Base-by-base conservation (phyloP, 306 rosid genomes). In the Vigna trinervia region DNA sequence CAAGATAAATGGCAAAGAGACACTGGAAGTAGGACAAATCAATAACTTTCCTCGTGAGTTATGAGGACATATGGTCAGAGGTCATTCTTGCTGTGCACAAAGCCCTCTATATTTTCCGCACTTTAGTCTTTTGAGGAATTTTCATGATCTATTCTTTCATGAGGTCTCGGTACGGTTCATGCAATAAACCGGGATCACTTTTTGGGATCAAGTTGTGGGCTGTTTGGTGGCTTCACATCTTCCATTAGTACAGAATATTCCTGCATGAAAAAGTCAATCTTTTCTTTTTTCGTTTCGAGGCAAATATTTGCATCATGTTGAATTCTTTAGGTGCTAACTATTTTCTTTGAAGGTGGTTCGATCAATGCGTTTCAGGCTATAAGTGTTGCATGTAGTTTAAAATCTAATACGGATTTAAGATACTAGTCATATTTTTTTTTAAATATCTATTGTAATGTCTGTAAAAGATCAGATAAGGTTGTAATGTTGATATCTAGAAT, bases 11-110 rank as follows among this genome's bases (percentile, higher is more conserved):
- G 84, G 88, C 80, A 84, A 86, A 85, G 96, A 90, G 73, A 48
- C 86, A 12, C 66, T 87, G 82, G 97, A 89, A 85, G 96, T 90
- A 82, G 97, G 92, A 13, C 97, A 93, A 81, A 64, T 93, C 81
- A 87, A 50, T 78, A 93, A 85, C 67, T 93, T 93, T 46, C 97
- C 97, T 53, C 88, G 83, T 36, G 93, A 84, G 34, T 81, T 93
- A 82, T 90, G 88, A 93, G 79, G 72, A 73, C 66, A 59, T 73
- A 50, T 63, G 77, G 50, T 58, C 74, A 64, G 46, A 38, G 81
- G 71, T 74, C 53, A 59, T 81, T 71, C 86, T 43, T 78, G 83
- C 30, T 74, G 9, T 77, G 61, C 83, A 80, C 74, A 61, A 36
- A 36, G 65, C 60, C 75, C 69, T 15, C 13, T 8, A 20, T 73